Percentiles rank a stretch among this genome's conserved stretches.
These are phyloP conservation scores for Ophiocordyceps unilateralis DNA, from an alignment of 2,329 filamentous ascomycete species.

Conservation along the genomic window DNA sequence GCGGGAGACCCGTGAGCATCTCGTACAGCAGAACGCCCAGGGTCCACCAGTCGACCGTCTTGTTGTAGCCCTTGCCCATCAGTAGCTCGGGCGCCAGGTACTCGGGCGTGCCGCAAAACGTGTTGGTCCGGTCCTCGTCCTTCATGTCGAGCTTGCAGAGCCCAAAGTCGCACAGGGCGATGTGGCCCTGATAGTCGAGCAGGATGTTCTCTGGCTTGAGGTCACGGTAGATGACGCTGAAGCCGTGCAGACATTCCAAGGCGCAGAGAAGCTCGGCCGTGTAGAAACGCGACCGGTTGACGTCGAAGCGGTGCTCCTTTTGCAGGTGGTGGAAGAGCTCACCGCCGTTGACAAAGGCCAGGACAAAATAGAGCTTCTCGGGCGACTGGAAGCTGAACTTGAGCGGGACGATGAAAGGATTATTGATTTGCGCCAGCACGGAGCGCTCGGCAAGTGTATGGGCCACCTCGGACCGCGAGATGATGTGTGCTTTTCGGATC, in stretches of 20 bases:
- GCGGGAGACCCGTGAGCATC: slow-evolving; percentile 93
- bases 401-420: slow-evolving; percentile 94
- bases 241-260: slow-evolving; percentile 88
- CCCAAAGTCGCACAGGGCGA: slow-evolving; percentile 93
- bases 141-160: slow-evolving; percentile 99
- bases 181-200: slow-evolving; percentile 93
- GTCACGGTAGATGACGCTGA: slow-evolving; percentile 87
- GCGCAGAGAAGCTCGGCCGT: slow-evolving; percentile 92
- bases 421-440: slow-evolving; percentile 99
- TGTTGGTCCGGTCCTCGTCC: slow-evolving; percentile 95
- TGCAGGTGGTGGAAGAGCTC: slow-evolving; percentile 96
- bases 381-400: slow-evolving; percentile 99
- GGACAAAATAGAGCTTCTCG: slow-evolving; percentile 91
- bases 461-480: slow-evolving; percentile 91
- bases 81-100: slow-evolving; percentile 91
- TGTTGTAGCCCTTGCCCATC: slow-evolving; percentile 89
- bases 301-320: slow-evolving; percentile 92
- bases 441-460: slow-evolving; percentile 93
- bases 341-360: slow-evolving; percentile 95
- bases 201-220: slow-evolving; percentile 81
- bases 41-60: slow-evolving; percentile 98
- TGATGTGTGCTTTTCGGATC: slow-evolving; percentile 98
- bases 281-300: slow-evolving; percentile 93
- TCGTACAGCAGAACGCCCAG: slow-evolving; percentile 92
- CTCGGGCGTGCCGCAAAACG: slow-evolving; percentile 94